These are phyloP conservation scores for Microbotryum intermedium DNA, from an alignment of 1,284 basidiomycete genomes.

Conservation along the genomic window DNA sequence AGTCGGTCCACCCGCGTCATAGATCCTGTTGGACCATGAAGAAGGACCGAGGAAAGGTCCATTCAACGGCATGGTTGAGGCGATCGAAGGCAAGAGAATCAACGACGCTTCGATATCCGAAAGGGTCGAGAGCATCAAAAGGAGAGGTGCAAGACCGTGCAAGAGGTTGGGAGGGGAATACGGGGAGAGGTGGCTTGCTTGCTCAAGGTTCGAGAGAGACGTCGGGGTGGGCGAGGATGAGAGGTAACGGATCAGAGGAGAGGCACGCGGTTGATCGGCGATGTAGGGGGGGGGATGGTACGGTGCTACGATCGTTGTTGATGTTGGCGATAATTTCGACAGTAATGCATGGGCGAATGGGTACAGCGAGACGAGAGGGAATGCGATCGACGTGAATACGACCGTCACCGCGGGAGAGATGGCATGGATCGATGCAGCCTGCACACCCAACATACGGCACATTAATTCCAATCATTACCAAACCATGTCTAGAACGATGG, in stretches of 20 bases:
- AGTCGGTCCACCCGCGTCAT: slow-evolving; percentile 20
- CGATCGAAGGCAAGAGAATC: slow-evolving; percentile 21
- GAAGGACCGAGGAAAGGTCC: slow-evolving; percentile 18
- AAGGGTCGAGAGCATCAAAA: slow-evolving; percentile 17
- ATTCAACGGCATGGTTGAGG: slow-evolving; percentile 21
- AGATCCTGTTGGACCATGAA: slow-evolving; percentile 1
- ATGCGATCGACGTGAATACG: slow-evolving; percentile 20
- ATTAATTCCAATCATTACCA: not conserved
- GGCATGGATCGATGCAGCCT: slow-evolving; percentile 2
- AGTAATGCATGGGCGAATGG: slow-evolving; percentile 16
- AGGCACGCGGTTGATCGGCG: not conserved
- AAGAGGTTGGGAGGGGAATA: slow-evolving; percentile 24
- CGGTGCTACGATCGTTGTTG: slow-evolving; percentile 12
- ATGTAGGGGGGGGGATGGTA: slow-evolving; percentile 27
- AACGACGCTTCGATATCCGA: not conserved
- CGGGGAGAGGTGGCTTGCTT: not conserved
- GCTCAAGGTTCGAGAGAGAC: not conserved
- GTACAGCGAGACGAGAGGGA: slow-evolving; percentile 13
- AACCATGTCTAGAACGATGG: not conserved
- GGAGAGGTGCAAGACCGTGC: slow-evolving; percentile 22
- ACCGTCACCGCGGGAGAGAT: slow-evolving; percentile 20
- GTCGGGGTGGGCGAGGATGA: not conserved
- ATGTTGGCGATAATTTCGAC: slow-evolving; percentile 2
- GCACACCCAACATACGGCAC: not conserved
- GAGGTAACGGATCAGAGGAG: not conserved